A percentile compares a stretch with the other conserved stretches of the same genome.
Conservation (phyloP, 208 protist species). For the Histomonas meleagridis region DNA sequence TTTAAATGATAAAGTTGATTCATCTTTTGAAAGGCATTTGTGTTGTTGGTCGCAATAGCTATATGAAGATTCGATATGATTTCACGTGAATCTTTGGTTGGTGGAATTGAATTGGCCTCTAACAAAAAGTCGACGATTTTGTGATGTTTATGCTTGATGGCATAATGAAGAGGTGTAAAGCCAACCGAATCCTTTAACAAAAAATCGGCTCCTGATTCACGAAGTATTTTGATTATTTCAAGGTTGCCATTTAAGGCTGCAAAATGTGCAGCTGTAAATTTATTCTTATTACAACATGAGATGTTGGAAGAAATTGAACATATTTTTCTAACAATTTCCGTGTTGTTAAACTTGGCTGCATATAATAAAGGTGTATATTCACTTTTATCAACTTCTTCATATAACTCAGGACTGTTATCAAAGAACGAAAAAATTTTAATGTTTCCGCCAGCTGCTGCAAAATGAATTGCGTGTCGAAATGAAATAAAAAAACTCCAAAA, state of each 20-base stretch:
- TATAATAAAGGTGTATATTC: background rate
- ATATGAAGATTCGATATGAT: too few relatives aligned
- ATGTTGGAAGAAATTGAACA: background rate
- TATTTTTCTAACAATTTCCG: background rate
- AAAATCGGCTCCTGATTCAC: background rate
- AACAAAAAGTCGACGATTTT: background rate
- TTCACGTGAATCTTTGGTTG: too few relatives aligned
- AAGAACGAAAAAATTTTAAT: background rate
- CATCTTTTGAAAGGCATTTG: too few relatives aligned
- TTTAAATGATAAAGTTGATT: too few relatives aligned
- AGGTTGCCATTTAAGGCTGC: background rate
- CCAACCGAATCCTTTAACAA: background rate
- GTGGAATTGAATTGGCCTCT: background rate
- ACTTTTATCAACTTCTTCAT: background rate
- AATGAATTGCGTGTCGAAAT: too few relatives aligned
- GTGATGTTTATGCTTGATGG: background rate
- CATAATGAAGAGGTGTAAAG: background rate
- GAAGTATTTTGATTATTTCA: background rate
- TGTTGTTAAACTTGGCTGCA: background rate
- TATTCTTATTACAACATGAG: background rate
- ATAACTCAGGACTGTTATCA: background rate
- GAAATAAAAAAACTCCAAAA: too few relatives aligned
- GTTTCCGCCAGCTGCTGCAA: background rate
- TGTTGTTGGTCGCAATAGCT: too few relatives aligned
- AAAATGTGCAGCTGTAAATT: background rate